Conservation (phyloP, 495 filamentous ascomycete species). For the Xylaria intraflava region DNA sequence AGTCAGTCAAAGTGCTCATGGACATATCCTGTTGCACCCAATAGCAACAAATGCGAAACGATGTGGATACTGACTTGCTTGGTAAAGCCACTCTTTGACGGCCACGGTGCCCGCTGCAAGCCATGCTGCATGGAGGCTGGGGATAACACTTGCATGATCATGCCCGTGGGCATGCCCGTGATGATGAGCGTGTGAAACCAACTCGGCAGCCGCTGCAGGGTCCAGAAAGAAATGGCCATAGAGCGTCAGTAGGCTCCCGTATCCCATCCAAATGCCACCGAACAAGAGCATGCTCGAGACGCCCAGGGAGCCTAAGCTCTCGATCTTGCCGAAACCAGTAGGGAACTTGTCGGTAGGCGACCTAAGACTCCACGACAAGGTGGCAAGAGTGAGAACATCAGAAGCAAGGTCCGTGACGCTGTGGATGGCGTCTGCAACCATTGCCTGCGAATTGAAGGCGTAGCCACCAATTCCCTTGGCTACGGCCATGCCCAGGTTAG, state of each 20-base stretch:
- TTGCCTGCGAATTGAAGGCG: constrained; percentile 84
- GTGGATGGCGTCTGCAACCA: constrained; percentile 93
- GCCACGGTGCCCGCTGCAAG: constrained; percentile 84
- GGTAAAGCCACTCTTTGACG: constrained; percentile 94
- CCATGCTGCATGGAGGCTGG: constrained; percentile 91
- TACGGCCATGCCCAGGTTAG: constrained; percentile 90
- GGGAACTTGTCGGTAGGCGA: constrained; percentile 78
- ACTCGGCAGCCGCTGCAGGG: constrained; percentile 47
- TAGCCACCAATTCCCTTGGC: constrained; percentile 89
- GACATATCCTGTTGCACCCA: too few species aligned
- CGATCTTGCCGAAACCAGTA: constrained; percentile 91
- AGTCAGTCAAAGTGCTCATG: background rate
- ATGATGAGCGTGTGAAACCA: constrained; percentile 56
- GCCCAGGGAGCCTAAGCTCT: constrained; percentile 86
- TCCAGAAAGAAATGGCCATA: constrained; percentile 77
- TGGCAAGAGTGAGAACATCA: constrained; percentile 86
- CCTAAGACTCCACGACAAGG: constrained; percentile 83
- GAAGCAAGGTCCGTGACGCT: constrained; percentile 90
- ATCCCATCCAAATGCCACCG: constrained; percentile 86
- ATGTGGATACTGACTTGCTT: constrained; percentile 67
- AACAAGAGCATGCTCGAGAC: constrained; percentile 83
- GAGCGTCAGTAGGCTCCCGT: constrained; percentile 66
- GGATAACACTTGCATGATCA: constrained; percentile 49
- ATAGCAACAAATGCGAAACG: background rate
- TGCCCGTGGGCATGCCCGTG: constrained; percentile 41